Base-by-base conservation (phyloP, 805 yeast genomes). In the Wickerhamomyces queroliae region DNA sequence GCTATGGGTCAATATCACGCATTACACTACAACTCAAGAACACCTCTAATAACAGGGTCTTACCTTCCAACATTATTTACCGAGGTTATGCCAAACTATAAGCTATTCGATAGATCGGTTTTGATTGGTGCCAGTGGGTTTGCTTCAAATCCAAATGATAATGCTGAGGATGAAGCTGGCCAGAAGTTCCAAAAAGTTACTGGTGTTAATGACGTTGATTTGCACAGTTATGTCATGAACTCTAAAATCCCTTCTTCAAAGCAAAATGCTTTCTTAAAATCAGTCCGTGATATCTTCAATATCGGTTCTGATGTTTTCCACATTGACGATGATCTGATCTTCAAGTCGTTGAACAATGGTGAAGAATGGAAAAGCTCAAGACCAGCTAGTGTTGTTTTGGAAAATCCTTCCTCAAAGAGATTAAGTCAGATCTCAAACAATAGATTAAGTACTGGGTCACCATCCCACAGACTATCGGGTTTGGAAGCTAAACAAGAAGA, bases 61-160 rank as follows among this genome's bases (percentile, higher is more conserved):
- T 80, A 77, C 49, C 60, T 81, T 12, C 83, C 91, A 2, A 66
- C 82, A 11, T 47, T 83, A 36, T 83, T 83, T 54, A 79, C 83
- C 4, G 80, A 76, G 34, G 46, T 70, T 13, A 55, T 74, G 13
- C 76, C 82, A 12, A 62, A 64, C 20, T 83, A 78, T 55, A 69
- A 75, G 36, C 63, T 83, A 15, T 80, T 80, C 48, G 73, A 78
- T 37, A 68, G 70, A 50, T 48, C 62, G 19, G 67, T 74, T 1
- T 54, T 81, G 40, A 56, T 80, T 34, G 78, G 80, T 25, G 78
- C 83, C 13, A 65, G 77, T 33, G 77, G 79, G 1, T 58, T 58
- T 16, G 45, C 46, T n/a, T 45, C 50, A 22, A 42, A 42, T 25
- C 28, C 29, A 4, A 24, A 5, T n/a, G 27, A 36, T 7, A 17